Evolutionary conservation across 2,329 filamentous ascomycete species (phyloP).

Genomic region (Colletotrichum lentis): DNA sequence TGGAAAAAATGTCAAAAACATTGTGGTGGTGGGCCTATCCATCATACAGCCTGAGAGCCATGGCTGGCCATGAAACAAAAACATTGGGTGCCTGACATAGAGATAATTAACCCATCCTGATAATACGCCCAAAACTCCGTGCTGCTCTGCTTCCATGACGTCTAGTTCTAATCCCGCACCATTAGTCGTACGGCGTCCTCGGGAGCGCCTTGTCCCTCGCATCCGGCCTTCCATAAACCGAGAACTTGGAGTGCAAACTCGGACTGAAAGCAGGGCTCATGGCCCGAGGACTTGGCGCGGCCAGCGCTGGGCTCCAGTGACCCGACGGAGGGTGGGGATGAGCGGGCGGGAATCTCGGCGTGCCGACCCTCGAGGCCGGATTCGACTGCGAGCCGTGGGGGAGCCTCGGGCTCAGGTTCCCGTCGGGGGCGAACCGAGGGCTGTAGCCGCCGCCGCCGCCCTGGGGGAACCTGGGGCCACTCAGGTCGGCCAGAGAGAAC

Average conservation of each 20-base stretch:
- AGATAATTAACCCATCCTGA: neutral
- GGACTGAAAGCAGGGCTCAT: neutral
- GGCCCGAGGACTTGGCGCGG: neutral
- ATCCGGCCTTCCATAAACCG: neutral
- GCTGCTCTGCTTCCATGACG: neutral
- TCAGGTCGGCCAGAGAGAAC: constrained; percentile 14
- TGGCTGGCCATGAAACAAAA: too few relatives aligned
- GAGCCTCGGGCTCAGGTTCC: constrained; percentile 4
- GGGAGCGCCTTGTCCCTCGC: neutral
- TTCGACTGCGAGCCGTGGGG: neutral
- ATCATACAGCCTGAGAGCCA: too few relatives aligned
- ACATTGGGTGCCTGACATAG: neutral
- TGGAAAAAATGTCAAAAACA: too few relatives aligned
- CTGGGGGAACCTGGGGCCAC: neutral
- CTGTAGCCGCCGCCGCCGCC: constrained; percentile 7
- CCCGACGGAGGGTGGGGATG: neutral
- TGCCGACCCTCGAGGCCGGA: neutral
- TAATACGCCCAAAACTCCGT: constrained; percentile 1
- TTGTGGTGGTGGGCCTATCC: too few relatives aligned
- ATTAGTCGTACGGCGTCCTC: neutral
- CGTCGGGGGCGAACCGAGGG: neutral
- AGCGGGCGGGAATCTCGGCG: neutral
- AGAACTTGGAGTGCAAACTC: constrained; percentile 7
- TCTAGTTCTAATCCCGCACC: neutral
- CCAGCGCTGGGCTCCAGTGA: too few relatives aligned